Conservation (phyloP, 1,139 yeast species). For the Pichiaceae sp. region DNA sequence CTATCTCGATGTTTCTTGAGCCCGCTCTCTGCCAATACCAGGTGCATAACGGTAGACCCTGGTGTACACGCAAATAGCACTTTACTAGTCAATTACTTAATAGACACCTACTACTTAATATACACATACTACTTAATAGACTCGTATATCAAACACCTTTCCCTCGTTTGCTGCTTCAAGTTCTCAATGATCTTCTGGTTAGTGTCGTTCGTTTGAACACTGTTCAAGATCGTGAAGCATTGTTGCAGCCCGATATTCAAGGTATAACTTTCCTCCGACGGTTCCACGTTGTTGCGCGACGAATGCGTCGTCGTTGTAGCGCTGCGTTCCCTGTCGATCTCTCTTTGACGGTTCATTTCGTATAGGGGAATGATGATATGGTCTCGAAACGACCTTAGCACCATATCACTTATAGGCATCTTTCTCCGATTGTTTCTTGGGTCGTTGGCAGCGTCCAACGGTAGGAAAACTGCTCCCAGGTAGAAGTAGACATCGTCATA, state of each 20-base stretch:
- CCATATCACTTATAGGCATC: constrained; percentile 14
- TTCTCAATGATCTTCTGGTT: constrained; percentile 46
- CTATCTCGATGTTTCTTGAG: constrained; percentile 68
- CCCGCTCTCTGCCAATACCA: constrained; percentile 66
- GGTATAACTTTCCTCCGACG: neutral
- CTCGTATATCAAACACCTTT: constrained; percentile 10
- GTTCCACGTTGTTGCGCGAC: constrained; percentile 1
- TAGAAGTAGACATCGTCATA: constrained; percentile 46
- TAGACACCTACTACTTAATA: neutral
- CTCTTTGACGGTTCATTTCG: constrained; percentile 27
- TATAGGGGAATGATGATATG: constrained; percentile 39
- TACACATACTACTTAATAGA: neutral
- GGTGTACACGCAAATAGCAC: constrained; percentile 38
- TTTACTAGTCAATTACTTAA: neutral
- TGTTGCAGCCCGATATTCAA: constrained; percentile 29
- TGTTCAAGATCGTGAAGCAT: constrained; percentile 46
- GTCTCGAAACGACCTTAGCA: constrained; percentile 39
- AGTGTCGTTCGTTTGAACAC: constrained; percentile 42
- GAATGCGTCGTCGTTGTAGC: neutral
- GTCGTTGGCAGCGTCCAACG: constrained; percentile 31
- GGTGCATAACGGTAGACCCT: constrained; percentile 50
- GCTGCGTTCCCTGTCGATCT: constrained; percentile 10
- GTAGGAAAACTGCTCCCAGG: constrained; percentile 50
- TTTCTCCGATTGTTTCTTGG: neutral
- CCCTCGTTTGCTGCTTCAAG: constrained; percentile 23